Conservation (phyloP, 2,329 filamentous ascomycete species). For the Cladosporium sp. region DNA sequence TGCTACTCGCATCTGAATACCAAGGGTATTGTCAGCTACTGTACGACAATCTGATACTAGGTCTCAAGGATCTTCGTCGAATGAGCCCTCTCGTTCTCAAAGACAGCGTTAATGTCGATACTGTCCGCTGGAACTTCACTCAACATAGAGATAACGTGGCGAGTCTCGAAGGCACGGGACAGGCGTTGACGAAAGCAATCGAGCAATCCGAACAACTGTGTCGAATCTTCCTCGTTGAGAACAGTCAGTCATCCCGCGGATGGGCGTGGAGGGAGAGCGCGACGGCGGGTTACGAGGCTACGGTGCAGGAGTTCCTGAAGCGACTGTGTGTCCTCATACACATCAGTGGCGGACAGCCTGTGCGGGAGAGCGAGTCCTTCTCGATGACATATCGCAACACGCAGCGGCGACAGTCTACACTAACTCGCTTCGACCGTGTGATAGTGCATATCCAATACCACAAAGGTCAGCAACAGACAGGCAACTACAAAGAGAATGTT, state of each 20-base stretch:
- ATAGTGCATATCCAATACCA: conserved; percentile 15
- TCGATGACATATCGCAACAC: conserved; percentile 13
- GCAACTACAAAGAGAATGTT: conserved; percentile 15
- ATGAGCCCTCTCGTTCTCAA: conserved; percentile 2
- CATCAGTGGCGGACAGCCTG: conserved; percentile 10
- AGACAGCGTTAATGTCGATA: conserved; percentile 12
- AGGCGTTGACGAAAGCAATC: neutral
- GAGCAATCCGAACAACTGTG: neutral
- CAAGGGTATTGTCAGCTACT: conserved; percentile 6
- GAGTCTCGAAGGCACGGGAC: neutral
- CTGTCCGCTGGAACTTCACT: conserved; percentile 12
- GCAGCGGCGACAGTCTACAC: conserved; percentile 8
- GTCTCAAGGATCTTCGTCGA: neutral
- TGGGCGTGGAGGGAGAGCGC: neutral
- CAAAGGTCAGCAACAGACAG: conserved; percentile 15
- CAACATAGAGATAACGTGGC: conserved; percentile 9
- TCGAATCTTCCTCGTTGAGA: neutral
- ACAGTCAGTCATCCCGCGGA: neutral
- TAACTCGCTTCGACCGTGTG: conserved; percentile 10
- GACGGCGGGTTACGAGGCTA: conserved; percentile 10
- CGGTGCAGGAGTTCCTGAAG: conserved; percentile 13
- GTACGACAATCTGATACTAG: conserved; percentile 12
- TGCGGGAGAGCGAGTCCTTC: conserved; percentile 15
- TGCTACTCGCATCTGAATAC: conserved; percentile 13
- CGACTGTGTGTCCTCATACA: conserved; percentile 8